Evolutionary conservation across 179 eudicot genomes (phyloP), one percentile per base, ranked within the genome.

Genomic region (Beta lomatogona): DNA sequence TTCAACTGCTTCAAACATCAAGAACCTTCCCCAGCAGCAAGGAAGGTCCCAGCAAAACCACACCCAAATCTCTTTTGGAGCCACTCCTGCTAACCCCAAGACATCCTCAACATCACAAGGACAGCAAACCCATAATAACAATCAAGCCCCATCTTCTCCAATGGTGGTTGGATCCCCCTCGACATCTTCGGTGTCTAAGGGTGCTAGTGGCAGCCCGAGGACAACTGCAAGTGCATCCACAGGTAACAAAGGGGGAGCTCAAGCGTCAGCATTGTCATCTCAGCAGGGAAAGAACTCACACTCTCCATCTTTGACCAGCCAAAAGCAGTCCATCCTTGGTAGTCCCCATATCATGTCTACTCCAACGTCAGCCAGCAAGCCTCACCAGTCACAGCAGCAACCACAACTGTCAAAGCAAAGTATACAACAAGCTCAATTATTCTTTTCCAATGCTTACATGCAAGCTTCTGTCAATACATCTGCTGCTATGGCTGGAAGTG

Each of bases 141-240:
- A 85, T 75, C 98, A 88, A 81, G 80, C 89, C 45, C 85, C 93
- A 6, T 89, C 97, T 76, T 82, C 97, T 0, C 97, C 96, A 3
- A 86, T 95, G 92, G 75, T 88, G 78, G 94, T 90, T 53, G 91
- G 94, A 36, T 95, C 99, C 28, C 98, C 98, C 9, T 90, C 98
- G 48, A 90, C 90, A 18, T 89, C 98, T 22, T 91, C 98, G 2
- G 80, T 94, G 15, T 96, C 99, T 4, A 94, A 93, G 81, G 88
- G 97, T 79, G 91, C 90, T n/a, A 83, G 93, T 79, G 96, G 94
- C 46, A 94, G 98, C 84, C 98, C 99, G 1, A 90, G 98, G 83
- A 88, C 90, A 12, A 81, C 83, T 19, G 78, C 89, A 0, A 77
- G 89, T 28, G 70, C 92, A 63, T 85, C 98, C 11, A 82, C 90